A percentile compares a stretch with the other conserved stretches of the same genome.
These are phyloP conservation scores for Tilletia caries DNA, from an alignment of 1,284 basidiomycete genomes.

Conservation along the genomic window DNA sequence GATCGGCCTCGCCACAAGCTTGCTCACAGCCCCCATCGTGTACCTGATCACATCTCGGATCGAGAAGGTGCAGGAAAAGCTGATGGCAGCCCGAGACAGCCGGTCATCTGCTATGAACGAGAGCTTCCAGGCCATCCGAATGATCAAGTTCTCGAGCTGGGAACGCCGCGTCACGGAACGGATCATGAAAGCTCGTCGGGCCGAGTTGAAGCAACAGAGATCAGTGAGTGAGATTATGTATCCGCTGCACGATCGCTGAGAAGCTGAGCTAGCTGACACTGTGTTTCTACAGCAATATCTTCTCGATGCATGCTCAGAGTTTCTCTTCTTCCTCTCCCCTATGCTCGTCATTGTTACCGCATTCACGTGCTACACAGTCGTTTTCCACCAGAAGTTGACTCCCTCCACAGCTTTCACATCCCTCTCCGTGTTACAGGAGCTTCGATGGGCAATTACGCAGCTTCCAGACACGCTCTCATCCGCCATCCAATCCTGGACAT, in stretches of 20 bases:
- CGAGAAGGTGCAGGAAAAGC: conserved; percentile 16
- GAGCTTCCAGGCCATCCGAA: conserved; percentile 30
- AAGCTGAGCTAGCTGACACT: background rate
- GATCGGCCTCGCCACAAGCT: conserved; percentile 25
- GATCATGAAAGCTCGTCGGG: conserved; percentile 19
- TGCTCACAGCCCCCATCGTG: conserved; percentile 29
- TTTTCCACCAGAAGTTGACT: conserved; percentile 29
- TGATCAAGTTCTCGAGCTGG: conserved; percentile 45
- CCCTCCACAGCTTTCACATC: conserved; percentile 37
- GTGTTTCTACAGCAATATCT: conserved; percentile 12
- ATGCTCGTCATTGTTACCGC: conserved; percentile 30
- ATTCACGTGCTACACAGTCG: conserved; percentile 33
- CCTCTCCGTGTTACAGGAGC: conserved; percentile 35
- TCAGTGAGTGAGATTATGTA: conserved; percentile 12
- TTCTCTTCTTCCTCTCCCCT: conserved; percentile 23
- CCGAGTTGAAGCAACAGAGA: conserved; percentile 23
- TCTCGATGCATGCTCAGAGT: background rate
- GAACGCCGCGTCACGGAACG: conserved; percentile 29
- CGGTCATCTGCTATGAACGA: conserved; percentile 33
- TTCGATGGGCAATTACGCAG: conserved; percentile 32
- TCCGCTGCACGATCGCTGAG: background rate
- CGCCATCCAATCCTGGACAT: conserved; percentile 65
- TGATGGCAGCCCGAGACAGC: conserved; percentile 28
- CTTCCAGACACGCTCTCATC: conserved; percentile 35
- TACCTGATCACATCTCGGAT: background rate